phyloP scores from a whole-genome alignment of 2,329 filamentous ascomycete genomes.

The Monosporascus sp. region DNA sequence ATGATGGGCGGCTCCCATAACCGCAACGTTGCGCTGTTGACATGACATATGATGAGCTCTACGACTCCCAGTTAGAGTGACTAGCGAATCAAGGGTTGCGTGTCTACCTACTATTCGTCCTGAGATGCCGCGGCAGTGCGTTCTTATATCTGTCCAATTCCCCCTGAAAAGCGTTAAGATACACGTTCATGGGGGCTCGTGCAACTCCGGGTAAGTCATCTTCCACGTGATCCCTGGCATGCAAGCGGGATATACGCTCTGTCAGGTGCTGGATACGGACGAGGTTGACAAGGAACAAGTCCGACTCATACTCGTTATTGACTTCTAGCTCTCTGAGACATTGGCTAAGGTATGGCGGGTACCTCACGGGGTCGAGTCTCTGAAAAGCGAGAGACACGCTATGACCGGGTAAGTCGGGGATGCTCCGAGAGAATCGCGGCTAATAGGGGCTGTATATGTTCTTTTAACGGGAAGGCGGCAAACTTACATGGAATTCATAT shows the following conservation, averaged over 20 bases:
- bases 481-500: conserved; percentile 46
- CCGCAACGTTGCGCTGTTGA: conserved; percentile 36
- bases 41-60: conserved; percentile 35
- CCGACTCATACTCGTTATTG: conserved; percentile 39
- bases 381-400: conserved; percentile 38
- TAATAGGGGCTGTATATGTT: background rate
- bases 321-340: conserved; percentile 42
- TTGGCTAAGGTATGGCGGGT: conserved; percentile 45
- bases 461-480: background rate
- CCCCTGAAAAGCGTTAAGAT: conserved; percentile 38
- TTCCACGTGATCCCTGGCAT: conserved; percentile 27
- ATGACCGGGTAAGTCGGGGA: background rate
- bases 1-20: conserved; percentile 43
- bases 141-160: conserved; percentile 38
- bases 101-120: conserved; percentile 30
- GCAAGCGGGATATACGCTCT: conserved; percentile 41
- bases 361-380: conserved; percentile 43
- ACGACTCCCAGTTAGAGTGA: background rate
- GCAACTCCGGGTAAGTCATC: conserved; percentile 29
- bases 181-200: conserved; percentile 37
- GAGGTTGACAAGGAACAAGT: conserved; percentile 39
- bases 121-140: conserved; percentile 29
- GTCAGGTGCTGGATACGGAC: conserved; percentile 45
- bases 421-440: background rate
- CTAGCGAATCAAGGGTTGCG: background rate